Evolutionary conservation across 305 asterid species (phyloP).

Genomic region (Solanum chacoense): DNA sequence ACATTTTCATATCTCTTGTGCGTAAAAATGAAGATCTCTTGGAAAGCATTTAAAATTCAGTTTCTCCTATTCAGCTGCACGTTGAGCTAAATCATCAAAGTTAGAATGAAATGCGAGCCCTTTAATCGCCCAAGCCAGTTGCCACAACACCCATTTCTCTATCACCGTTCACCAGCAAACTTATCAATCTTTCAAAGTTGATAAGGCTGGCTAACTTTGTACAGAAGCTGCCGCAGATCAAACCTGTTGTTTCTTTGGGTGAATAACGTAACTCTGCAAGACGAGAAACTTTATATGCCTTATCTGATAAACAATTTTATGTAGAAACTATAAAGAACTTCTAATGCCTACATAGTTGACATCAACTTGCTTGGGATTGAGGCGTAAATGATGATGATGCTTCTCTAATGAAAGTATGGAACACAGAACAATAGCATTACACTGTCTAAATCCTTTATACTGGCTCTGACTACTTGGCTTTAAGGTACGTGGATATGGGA

Average conservation of each 20-base stretch:
- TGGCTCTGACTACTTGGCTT: not conserved
- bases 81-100: not conserved
- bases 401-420: too few relatives aligned
- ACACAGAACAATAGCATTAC: too few relatives aligned
- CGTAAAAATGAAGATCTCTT: not conserved
- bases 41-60: not conserved
- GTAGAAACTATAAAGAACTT: too few relatives aligned
- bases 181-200: constrained; percentile 56
- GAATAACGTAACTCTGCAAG: too few relatives aligned
- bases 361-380: too few relatives aligned
- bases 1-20: not conserved
- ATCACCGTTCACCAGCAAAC: constrained; percentile 29
- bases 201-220: constrained; percentile 71
- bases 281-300: too few relatives aligned
- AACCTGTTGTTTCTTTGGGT: constrained; percentile 2
- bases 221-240: constrained; percentile 75
- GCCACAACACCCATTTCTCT: constrained; percentile 69
- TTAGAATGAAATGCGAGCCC: constrained; percentile 42
- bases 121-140: constrained; percentile 61
- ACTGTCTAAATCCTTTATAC: not conserved
- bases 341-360: too few relatives aligned
- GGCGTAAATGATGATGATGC: too few relatives aligned
- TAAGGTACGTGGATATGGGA: not conserved
- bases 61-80: not conserved
- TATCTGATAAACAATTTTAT: too few relatives aligned